Evolutionary conservation across 1,284 basidiomycete genomes (phyloP).

Genomic region (Irpex lacteus): DNA sequence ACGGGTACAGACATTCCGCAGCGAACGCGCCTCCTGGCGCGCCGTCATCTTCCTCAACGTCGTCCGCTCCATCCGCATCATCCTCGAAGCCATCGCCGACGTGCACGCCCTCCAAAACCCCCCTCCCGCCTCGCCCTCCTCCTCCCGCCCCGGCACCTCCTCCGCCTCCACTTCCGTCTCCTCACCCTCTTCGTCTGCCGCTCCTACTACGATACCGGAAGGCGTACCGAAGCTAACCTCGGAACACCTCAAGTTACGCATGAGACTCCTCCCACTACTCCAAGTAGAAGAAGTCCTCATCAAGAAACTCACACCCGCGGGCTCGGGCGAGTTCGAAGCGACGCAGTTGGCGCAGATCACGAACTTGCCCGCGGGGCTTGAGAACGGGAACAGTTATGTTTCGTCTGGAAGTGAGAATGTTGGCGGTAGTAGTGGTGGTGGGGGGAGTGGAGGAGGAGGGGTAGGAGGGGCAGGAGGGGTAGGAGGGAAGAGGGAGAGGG

Average conservation of each 20-base stretch:
- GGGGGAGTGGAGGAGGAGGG: slow-evolving; percentile 30
- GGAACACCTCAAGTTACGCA: slow-evolving; percentile 50
- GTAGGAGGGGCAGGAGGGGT: slow-evolving; percentile 17
- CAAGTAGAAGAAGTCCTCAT: slow-evolving; percentile 64
- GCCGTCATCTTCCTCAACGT: slow-evolving; percentile 76
- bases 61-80: slow-evolving; percentile 65
- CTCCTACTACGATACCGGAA: slow-evolving; percentile 39
- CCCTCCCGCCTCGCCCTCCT: slow-evolving; percentile 9
- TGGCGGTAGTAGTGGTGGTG: background rate
- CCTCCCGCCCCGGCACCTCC: slow-evolving; percentile 8
- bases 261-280: slow-evolving; percentile 63
- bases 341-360: slow-evolving; percentile 40
- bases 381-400: background rate
- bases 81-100: slow-evolving; percentile 61
- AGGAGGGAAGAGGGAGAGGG: slow-evolving; percentile 23
- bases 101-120: slow-evolving; percentile 33
- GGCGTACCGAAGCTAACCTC: slow-evolving; percentile 29
- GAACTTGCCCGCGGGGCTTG: slow-evolving; percentile 21
- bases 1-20: slow-evolving; percentile 16
- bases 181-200: slow-evolving; percentile 30
- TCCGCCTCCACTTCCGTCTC: slow-evolving; percentile 12
- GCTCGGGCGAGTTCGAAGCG: slow-evolving; percentile 34
- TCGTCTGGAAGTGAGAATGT: background rate
- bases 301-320: slow-evolving; percentile 13
- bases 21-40: slow-evolving; percentile 73